A percentile compares a stretch with the other conserved stretches of the same genome.
These are phyloP conservation scores for Xeromyces bisporus DNA, from an alignment of 495 filamentous ascomycete genomes.

Conservation along the genomic window DNA sequence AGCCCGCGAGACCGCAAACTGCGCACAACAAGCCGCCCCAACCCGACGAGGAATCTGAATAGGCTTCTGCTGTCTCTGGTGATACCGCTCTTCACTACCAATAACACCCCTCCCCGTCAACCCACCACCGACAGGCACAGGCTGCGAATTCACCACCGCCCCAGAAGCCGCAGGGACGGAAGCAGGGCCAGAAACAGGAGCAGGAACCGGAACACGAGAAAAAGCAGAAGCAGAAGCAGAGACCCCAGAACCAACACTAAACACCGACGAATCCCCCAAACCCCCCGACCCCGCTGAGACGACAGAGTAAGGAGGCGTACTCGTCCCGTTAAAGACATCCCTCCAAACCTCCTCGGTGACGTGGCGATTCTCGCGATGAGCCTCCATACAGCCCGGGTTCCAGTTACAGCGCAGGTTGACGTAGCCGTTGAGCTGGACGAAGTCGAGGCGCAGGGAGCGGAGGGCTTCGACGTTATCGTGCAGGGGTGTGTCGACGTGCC, in stretches of 20 bases:
- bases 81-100: too few species aligned
- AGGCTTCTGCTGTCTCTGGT: too few species aligned
- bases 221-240: too few species aligned
- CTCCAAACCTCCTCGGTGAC: slow-evolving; percentile 35
- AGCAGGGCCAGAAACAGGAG: too few species aligned
- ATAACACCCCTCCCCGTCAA: too few species aligned
- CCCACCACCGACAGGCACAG: not conserved
- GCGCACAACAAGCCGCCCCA: slow-evolving; percentile 44
- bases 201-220: too few species aligned
- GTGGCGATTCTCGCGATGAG: slow-evolving; percentile 37
- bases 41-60: slow-evolving; percentile 18
- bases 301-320: slow-evolving; percentile 35
- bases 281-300: too few species aligned
- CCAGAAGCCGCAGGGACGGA: slow-evolving; percentile 20
- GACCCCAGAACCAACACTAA: too few species aligned
- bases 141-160: slow-evolving; percentile 1
- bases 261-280: too few species aligned
- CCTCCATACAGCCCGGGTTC: slow-evolving; percentile 42
- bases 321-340: slow-evolving; percentile 36
- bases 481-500: slow-evolving; percentile 44
- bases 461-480: slow-evolving; percentile 37
- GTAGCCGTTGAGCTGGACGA: slow-evolving; percentile 40
- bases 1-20: slow-evolving; percentile 42
- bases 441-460: slow-evolving; percentile 30
- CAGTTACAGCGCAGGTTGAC: slow-evolving; percentile 52